Evolutionary conservation across 192 early-diverging fungal genomes (phyloP), one percentile per base, ranked within the genome.

Genomic region (Thamnidium elegans): DNA sequence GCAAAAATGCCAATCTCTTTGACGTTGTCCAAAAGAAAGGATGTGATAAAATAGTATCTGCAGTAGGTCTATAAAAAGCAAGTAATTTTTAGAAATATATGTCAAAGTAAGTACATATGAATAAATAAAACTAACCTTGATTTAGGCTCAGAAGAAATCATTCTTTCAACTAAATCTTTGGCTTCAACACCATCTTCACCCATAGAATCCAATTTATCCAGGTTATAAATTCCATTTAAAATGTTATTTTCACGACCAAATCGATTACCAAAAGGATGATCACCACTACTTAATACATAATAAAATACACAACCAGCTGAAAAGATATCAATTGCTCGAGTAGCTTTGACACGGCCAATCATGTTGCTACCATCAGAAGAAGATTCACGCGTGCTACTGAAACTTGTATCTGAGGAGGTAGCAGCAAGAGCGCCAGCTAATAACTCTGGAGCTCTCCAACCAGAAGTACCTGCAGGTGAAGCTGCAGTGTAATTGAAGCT

Each of bases 371-470:
- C 70, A 11, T 51, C 59, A 8, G 52, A 26, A 44, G 32, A 21
- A 0, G 42, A 32, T 23, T 50, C 36, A 30, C 34, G 19, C 10
- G 39, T 62, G n/a, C 46, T 52, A 14, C 62, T 58, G 0, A 19
- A 32, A 20, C 59, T 67, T 15, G 62, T 59, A 54, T 66, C 53
- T 9, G 56, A 48, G 7, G 62, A 45, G 15, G 44, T 54, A 11
- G 39, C 51, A 15, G 55, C 30, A 4, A 74, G 50, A 23, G 59
- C 50, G 2, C 78, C 71, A 9, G 79, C 75, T 19, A 85, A 64
- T 50, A 82, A 88, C 77, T 99, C 97, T 6, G 96, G 94, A 2
- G 97, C 97, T 11, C 97, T 82, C 97, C 97, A 99, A 8, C 97
- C 97, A 53, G 95, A 82, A 0, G 97, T 99, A 15, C 97, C 96